Conservation (phyloP, 2,329 filamentous ascomycete genomes). For the Botrytis elliptica region DNA sequence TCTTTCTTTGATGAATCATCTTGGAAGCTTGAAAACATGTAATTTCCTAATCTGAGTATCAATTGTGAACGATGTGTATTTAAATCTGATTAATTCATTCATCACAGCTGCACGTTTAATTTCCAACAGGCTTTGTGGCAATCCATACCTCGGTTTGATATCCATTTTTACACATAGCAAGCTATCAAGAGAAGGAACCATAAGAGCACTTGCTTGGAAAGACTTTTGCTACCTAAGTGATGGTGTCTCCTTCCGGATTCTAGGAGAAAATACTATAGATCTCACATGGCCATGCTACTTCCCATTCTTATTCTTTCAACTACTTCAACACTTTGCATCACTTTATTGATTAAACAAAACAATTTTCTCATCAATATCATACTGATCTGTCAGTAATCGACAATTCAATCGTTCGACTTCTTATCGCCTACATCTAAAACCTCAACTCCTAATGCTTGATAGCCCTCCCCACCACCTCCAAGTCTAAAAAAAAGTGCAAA, state of each 20-base stretch:
- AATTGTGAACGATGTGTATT: background rate
- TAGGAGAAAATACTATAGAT: background rate
- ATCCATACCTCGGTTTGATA: background rate
- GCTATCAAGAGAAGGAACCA: background rate
- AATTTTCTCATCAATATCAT: too few relatives aligned
- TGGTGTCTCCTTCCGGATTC: background rate
- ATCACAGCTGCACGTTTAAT: background rate
- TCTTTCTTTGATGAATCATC: background rate
- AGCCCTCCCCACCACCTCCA: too few relatives aligned
- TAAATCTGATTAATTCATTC: background rate
- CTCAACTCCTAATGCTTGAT: background rate
- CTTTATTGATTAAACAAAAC: background rate
- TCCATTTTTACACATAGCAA: background rate
- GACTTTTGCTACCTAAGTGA: background rate
- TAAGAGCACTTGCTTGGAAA: background rate
- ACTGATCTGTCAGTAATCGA: background rate
- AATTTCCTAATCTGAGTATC: background rate
- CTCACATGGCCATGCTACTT: background rate
- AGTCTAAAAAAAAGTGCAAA: background rate
- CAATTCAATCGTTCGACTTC: background rate
- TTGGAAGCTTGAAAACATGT: background rate
- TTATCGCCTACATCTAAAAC: background rate
- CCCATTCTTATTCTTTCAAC: background rate
- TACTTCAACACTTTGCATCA: too few relatives aligned
- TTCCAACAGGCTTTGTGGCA: background rate